phyloP scores from a whole-genome alignment of 306 rosid genomes.

The Ormosia semicastrata region DNA sequence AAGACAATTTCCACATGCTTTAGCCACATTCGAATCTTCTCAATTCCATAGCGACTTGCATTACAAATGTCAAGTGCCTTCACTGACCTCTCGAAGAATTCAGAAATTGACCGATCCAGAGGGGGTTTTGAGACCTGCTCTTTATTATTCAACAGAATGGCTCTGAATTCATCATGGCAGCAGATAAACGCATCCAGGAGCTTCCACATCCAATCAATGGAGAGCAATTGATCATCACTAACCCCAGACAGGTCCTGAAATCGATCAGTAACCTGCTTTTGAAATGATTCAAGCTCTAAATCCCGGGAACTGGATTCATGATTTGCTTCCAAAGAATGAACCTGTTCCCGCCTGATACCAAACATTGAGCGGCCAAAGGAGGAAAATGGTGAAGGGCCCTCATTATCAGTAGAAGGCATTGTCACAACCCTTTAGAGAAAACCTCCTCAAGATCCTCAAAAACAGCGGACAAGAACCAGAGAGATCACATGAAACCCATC shows the following conservation, averaged over 20 bases:
- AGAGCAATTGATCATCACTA: constrained; percentile 59
- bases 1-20: constrained; percentile 70
- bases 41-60: constrained; percentile 64
- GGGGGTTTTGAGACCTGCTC: constrained; percentile 54
- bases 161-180: constrained; percentile 64
- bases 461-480: constrained; percentile 3
- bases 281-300: constrained; percentile 55
- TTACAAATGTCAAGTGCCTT: constrained; percentile 86
- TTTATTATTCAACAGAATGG: constrained; percentile 53
- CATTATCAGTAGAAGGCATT: constrained; percentile 58
- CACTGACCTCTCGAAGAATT: constrained; percentile 69
- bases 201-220: constrained; percentile 65
- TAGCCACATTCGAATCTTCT: constrained; percentile 63
- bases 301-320: constrained; percentile 53
- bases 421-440: constrained; percentile 27
- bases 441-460: constrained; percentile 22
- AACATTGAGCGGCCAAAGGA: constrained; percentile 61
- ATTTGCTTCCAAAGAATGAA: constrained; percentile 55
- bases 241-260: constrained; percentile 53
- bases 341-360: constrained; percentile 61
- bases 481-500: constrained; percentile 43
- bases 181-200: constrained; percentile 50
- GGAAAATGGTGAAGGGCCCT: no score
- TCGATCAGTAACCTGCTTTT: constrained; percentile 49
- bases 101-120: constrained; percentile 56